These are phyloP conservation scores for Ogataea methanolica DNA, from an alignment of 805 yeast genomes.

Conservation along the genomic window DNA sequence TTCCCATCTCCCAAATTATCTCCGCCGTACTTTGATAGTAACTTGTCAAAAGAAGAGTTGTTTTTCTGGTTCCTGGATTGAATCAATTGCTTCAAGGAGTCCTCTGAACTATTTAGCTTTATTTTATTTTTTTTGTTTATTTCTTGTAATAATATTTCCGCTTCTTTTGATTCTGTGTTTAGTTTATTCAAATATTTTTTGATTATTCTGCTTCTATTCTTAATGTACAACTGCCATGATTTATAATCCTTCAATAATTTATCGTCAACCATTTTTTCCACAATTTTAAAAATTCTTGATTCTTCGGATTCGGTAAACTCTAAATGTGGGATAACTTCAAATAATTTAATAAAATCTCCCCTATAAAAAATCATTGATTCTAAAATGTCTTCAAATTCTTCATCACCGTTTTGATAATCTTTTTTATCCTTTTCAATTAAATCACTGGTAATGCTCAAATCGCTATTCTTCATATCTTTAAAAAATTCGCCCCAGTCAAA, in stretches of 20 bases:
- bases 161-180: conserved; percentile 64
- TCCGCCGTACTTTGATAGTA: conserved; percentile 48
- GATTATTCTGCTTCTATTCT: conserved; percentile 43
- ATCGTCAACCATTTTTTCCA: conserved; percentile 40
- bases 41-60: conserved; percentile 32
- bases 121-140: conserved; percentile 30
- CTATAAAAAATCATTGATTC: conserved; percentile 44
- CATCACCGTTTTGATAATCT: conserved; percentile 57
- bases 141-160: conserved; percentile 42
- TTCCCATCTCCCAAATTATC: conserved; percentile 16
- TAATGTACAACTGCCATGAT: conserved; percentile 39
- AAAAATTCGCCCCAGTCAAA: conserved; percentile 61
- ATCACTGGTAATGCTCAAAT: conserved; percentile 50
- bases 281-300: conserved; percentile 48
- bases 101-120: conserved; percentile 29
- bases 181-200: conserved; percentile 44
- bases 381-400: conserved; percentile 59
- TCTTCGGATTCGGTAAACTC: conserved; percentile 60
- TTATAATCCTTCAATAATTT: conserved; percentile 28
- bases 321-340: conserved; percentile 75
- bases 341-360: conserved; percentile 67
- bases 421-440: conserved; percentile 64
- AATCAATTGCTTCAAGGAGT: conserved; percentile 45
- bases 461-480: conserved; percentile 34
- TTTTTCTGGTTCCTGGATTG: conserved; percentile 38